Evolutionary conservation across 495 filamentous ascomycete genomes (phyloP), one percentile per base, ranked within the genome.

Genomic region (Penicillium atrosanguineum): DNA sequence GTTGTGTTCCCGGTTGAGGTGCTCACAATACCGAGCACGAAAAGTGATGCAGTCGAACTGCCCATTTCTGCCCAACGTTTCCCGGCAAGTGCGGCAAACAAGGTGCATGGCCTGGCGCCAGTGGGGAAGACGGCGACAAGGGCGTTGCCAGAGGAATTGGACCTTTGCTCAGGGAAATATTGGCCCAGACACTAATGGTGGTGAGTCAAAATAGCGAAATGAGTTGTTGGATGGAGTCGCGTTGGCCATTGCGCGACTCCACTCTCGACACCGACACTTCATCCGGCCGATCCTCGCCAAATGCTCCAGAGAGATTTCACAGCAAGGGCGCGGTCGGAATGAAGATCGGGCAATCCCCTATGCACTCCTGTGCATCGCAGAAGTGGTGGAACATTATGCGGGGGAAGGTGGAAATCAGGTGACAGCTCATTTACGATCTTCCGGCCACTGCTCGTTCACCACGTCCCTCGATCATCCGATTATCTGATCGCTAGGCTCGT

Each of bases 21-120:
- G 48, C 36, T 28, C 31, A 19, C 31, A 28, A 38, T 40, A 50
- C 44, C 55, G 39, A 50, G 34, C 34, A 34, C 34, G 34, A 44
- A 44, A 54, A 57, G 52, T 57, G 56, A 65, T 58, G 63, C 60
- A 54, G 60, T 63, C 50, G 47, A 57, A 20, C 29, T 18, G 41
- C 48, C 54, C 52, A 57, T 75, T 67, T 65, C 62, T 75, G 69
- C 72, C 72, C 72, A 72, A 73, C 63, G 61, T 53, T 34, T 53
- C 55, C 60, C 67, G 68, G 57, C 53, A 64, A 61, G 56, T 55
- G 68, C 67, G 68, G 67, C 58, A 68, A 67, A 69, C 57, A 31
- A 53, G 62, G 62, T 64, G 62, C 66, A 68, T 39, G 55, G 9
- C 48, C 53, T 53, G 46, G 53, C 53, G 46, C 31, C n/a, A 45